Evolutionary conservation across 768 basidiomycete species (phyloP).

Genomic region (Mycena amicta): DNA sequence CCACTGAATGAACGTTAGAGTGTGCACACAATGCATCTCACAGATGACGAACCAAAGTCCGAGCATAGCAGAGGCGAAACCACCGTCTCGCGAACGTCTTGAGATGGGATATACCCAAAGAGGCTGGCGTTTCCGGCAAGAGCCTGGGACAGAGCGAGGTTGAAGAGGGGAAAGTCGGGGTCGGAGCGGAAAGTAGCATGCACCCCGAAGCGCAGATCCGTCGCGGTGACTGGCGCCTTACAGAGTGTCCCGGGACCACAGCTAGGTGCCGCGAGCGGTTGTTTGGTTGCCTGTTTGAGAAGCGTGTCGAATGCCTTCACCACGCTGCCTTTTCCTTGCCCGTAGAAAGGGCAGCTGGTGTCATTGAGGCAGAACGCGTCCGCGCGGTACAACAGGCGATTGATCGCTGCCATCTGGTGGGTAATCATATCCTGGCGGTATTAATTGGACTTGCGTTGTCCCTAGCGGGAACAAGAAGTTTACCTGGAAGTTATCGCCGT

Average conservation of each 20-base stretch:
- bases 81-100: conserved; percentile 8
- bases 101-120: not conserved
- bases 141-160: not conserved
- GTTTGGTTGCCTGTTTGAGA: not conserved
- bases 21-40: not conserved
- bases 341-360: conserved; percentile 20
- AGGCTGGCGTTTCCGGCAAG: conserved; percentile 8
- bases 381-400: conserved; percentile 20
- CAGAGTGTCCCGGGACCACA: conserved; percentile 9
- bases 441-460: not conserved
- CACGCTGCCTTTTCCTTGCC: conserved; percentile 29
- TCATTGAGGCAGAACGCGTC: conserved; percentile 22
- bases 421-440: conserved; percentile 14
- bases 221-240: conserved; percentile 9
- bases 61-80: conserved; percentile 6
- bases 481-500: conserved; percentile 14
- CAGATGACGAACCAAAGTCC: conserved; percentile 7
- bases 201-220: conserved; percentile 5
- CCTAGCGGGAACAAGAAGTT: not conserved
- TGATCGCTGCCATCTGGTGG: conserved; percentile 14
- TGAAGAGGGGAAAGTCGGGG: conserved; percentile 14
- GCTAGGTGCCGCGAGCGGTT: conserved; percentile 11
- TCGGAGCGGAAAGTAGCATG: not conserved
- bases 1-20: not conserved
- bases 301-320: conserved; percentile 27